These are phyloP conservation scores for Neophaeococcomyces mojaviensis DNA, from an alignment of 2,329 filamentous ascomycete genomes.

Conservation along the genomic window DNA sequence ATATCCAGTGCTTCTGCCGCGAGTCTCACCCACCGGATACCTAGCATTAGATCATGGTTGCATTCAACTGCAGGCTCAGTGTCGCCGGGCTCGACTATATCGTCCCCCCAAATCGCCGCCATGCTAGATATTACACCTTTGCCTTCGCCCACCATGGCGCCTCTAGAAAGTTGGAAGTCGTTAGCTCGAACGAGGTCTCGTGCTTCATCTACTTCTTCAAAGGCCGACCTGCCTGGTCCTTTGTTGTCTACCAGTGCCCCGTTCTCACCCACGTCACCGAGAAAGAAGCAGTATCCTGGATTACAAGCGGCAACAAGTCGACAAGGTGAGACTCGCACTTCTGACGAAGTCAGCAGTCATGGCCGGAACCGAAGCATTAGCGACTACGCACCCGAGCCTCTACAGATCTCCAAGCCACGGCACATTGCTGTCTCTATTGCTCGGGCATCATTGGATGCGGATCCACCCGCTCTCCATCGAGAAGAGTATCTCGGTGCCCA, in stretches of 20 bases:
- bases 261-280: constrained; percentile 23
- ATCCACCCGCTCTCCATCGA: constrained; percentile 55
- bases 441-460: constrained; percentile 37
- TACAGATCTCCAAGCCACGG: constrained; percentile 58
- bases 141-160: constrained; percentile 67
- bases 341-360: constrained; percentile 37
- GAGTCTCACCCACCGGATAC: constrained; percentile 37
- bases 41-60: constrained; percentile 37
- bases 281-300: constrained; percentile 35
- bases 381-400: constrained; percentile 72
- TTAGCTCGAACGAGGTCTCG: constrained; percentile 38
- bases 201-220: constrained; percentile 35
- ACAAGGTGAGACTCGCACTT: constrained; percentile 13
- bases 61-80: constrained; percentile 37
- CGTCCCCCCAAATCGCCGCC: constrained; percentile 65
- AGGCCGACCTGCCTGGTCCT: constrained; percentile 16
- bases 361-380: constrained; percentile 75
- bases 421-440: constrained; percentile 66
- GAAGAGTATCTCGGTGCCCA: constrained; percentile 75
- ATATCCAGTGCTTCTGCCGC: constrained; percentile 36
- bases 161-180: constrained; percentile 58
- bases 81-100: constrained; percentile 58
- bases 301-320: constrained; percentile 23
- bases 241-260: constrained; percentile 9
- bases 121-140: constrained; percentile 74